A percentile compares a stretch with the other conserved stretches of the same genome.
Evolutionary conservation across 208 protist genomes (phyloP).

Genomic region (Strigomonas galati): DNA sequence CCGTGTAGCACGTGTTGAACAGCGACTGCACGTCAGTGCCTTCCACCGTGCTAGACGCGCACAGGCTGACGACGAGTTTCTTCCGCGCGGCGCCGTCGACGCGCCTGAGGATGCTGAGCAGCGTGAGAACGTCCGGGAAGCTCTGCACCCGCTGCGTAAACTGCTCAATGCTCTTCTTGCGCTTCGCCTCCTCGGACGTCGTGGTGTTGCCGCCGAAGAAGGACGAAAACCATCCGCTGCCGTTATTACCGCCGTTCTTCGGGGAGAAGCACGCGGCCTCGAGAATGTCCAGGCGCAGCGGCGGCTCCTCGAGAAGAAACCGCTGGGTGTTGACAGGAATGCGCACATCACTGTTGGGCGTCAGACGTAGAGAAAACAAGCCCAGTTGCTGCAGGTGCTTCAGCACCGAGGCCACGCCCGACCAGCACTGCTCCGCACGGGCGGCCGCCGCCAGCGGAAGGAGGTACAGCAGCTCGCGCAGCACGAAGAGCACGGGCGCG

Average conservation of each 20-base stretch:
- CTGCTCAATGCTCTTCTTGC: slow-evolving; percentile 1
- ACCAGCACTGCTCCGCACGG: slow-evolving; percentile 36
- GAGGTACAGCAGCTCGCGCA: slow-evolving; percentile 41
- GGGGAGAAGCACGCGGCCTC: background rate
- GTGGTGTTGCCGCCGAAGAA: slow-evolving; percentile 26
- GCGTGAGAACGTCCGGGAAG: slow-evolving; percentile 1
- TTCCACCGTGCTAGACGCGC: too few relatives aligned
- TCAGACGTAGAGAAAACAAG: slow-evolving; percentile 20
- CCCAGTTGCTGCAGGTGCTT: slow-evolving; percentile 44
- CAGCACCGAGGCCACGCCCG: slow-evolving; percentile 24
- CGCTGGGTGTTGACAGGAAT: background rate
- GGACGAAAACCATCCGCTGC: slow-evolving; percentile 53
- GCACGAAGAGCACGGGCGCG: slow-evolving; percentile 33
- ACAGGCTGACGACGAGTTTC: too few relatives aligned
- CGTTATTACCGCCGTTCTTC: slow-evolving; percentile 12
- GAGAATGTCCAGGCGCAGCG: slow-evolving; percentile 15
- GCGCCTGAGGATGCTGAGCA: background rate
- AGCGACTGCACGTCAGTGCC: too few relatives aligned
- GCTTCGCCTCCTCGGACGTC: slow-evolving; percentile 9
- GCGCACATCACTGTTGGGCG: background rate
- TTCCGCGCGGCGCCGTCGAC: slow-evolving; percentile 5
- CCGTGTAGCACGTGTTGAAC: too few relatives aligned
- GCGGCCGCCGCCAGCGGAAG: slow-evolving; percentile 24
- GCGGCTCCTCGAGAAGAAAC: background rate
- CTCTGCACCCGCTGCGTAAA: background rate